Evolutionary conservation across 148 eudicot species (phyloP).

Genomic region (Chenopodium album): DNA sequence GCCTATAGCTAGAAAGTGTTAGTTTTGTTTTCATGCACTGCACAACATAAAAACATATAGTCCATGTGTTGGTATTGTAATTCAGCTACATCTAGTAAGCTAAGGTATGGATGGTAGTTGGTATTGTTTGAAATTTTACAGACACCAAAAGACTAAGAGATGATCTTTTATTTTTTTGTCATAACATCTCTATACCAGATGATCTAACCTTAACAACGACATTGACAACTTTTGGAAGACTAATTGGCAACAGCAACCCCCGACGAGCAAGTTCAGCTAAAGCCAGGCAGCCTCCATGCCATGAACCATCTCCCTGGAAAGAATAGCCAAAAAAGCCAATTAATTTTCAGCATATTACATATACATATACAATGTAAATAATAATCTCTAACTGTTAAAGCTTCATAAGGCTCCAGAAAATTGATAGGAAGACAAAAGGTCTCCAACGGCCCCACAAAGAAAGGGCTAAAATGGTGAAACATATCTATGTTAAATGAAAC

Average conservation of each 20-base stretch:
- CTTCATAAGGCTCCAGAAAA: neutral
- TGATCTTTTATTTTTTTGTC: neutral
- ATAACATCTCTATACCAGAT: constrained; percentile 12
- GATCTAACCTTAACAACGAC: constrained; percentile 77
- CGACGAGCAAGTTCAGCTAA: constrained; percentile 98
- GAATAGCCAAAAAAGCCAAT: constrained; percentile 6
- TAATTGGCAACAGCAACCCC: constrained; percentile 88
- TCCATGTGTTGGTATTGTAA: too few relatives aligned
- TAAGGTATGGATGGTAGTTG: neutral
- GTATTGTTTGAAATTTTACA: neutral
- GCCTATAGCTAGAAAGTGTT: neutral
- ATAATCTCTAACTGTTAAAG: neutral
- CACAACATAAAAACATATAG: too few relatives aligned
- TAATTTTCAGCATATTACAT: constrained; percentile 5
- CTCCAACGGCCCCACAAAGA: neutral
- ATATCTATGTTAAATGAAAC: neutral
- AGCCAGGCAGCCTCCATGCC: constrained; percentile 99
- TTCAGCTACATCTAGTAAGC: neutral
- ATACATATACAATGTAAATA: constrained; percentile 3
- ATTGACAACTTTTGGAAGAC: constrained; percentile 92
- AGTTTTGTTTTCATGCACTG: neutral
- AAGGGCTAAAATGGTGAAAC: neutral
- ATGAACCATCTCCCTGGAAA: constrained; percentile 95
- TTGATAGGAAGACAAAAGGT: constrained; percentile 11
- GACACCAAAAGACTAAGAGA: neutral